Conservation (phyloP, 192 early-diverging fungal species). For the Coemansia sp. region DNA sequence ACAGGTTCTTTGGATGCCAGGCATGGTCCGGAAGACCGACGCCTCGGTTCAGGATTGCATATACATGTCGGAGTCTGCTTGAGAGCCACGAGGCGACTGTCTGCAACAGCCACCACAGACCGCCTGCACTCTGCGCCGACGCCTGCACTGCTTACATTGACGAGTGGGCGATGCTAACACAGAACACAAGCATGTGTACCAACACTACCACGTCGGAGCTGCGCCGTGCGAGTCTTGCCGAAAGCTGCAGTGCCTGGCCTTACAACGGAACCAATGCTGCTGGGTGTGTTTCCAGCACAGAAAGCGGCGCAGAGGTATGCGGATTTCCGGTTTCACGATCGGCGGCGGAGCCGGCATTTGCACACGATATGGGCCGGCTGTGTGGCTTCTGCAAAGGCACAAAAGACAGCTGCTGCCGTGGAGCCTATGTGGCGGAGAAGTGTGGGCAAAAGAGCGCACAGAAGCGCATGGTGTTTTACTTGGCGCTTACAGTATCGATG, state of each 20-base stretch:
- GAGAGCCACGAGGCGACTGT: slow-evolving; percentile 24
- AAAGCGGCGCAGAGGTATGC: slow-evolving; percentile 29
- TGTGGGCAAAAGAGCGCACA: neutral
- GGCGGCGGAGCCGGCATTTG: neutral
- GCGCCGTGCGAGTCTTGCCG: slow-evolving; percentile 15
- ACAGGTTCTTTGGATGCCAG: slow-evolving; percentile 39
- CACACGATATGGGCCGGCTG: slow-evolving; percentile 1
- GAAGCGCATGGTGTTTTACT: slow-evolving; percentile 3
- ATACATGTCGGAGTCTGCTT: slow-evolving; percentile 41
- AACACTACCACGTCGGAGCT: slow-evolving; percentile 23
- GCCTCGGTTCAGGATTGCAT: slow-evolving; percentile 39
- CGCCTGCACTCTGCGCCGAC: slow-evolving; percentile 24
- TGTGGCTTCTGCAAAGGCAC: slow-evolving; percentile 15
- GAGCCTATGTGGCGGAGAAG: slow-evolving; percentile 3
- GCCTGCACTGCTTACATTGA: slow-evolving; percentile 18
- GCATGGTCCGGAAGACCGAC: slow-evolving; percentile 23
- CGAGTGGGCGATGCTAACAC: slow-evolving; percentile 27
- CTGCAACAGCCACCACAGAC: slow-evolving; percentile 21
- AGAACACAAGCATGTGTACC: slow-evolving; percentile 18
- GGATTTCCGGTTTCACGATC: slow-evolving; percentile 9
- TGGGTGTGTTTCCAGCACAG: slow-evolving; percentile 21
- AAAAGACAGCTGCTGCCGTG: slow-evolving; percentile 11
- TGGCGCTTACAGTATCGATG: slow-evolving; percentile 13
- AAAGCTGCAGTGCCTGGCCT: slow-evolving; percentile 26
- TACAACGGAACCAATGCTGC: slow-evolving; percentile 23